A percentile compares a stretch with the other conserved stretches of the same genome.
phyloP scores from a whole-genome alignment of 148 eudicot species.

The Rhododendron simsii region DNA sequence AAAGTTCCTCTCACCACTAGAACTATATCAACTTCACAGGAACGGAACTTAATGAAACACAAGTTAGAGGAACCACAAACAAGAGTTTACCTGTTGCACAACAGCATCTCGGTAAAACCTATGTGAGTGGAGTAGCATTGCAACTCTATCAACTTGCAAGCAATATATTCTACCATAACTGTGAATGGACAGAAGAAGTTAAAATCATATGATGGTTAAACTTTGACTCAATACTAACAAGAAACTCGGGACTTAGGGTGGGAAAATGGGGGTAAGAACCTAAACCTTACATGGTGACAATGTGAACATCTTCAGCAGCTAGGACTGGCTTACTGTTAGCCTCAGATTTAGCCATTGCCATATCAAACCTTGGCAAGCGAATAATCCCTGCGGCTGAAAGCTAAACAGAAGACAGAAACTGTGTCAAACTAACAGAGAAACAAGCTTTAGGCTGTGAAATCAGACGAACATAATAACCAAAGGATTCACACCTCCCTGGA shows the following conservation, averaged over 20 bases:
- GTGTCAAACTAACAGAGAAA: slow-evolving; percentile 14
- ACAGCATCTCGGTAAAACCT: slow-evolving; percentile 98
- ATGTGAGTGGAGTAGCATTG: slow-evolving; percentile 88
- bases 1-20: neutral
- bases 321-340: slow-evolving; percentile 74
- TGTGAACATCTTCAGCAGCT: slow-evolving; percentile 78
- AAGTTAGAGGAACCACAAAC: slow-evolving; percentile 1
- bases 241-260: neutral
- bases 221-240: neutral
- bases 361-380: slow-evolving; percentile 89
- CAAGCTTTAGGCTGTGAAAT: neutral
- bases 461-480: neutral
- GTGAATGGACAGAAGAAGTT: slow-evolving; percentile 22
- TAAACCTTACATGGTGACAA: slow-evolving; percentile 75
- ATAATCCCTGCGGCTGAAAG: slow-evolving; percentile 85
- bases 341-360: slow-evolving; percentile 85
- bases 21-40: neutral
- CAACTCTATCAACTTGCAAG: slow-evolving; percentile 90
- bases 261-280: slow-evolving; percentile 1
- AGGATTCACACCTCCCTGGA: neutral
- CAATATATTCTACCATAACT: slow-evolving; percentile 99
- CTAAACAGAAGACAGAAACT: slow-evolving; percentile 34
- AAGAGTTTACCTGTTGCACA: slow-evolving; percentile 72
- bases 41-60: neutral
- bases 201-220: slow-evolving; percentile 4